Evolutionary conservation across 2,329 filamentous ascomycete species (phyloP).

Genomic region (Helicocarpus griseus): DNA sequence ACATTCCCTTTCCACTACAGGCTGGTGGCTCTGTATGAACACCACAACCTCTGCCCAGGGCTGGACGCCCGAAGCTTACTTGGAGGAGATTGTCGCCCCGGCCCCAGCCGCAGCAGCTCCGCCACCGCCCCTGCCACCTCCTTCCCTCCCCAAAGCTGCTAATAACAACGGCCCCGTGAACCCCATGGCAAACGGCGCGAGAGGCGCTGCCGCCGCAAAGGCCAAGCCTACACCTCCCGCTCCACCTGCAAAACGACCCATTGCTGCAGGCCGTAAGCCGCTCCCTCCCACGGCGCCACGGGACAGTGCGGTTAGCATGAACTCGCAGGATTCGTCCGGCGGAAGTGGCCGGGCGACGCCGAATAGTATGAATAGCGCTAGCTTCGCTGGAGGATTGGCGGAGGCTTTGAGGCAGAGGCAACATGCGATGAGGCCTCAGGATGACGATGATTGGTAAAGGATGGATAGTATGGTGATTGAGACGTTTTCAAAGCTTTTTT

Average conservation of each 20-base stretch:
- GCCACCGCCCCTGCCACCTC: slow-evolving; percentile 43
- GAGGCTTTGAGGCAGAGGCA: slow-evolving; percentile 70
- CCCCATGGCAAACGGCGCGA: slow-evolving; percentile 27
- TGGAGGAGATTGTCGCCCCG: slow-evolving; percentile 60
- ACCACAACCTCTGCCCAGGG: slow-evolving; percentile 60
- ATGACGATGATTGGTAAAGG: slow-evolving; percentile 45
- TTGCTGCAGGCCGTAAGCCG: slow-evolving; percentile 59
- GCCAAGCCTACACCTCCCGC: slow-evolving; percentile 64
- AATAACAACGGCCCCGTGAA: slow-evolving; percentile 46
- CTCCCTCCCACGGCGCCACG: slow-evolving; percentile 56
- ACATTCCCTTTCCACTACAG: slow-evolving; percentile 39
- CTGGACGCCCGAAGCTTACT: slow-evolving; percentile 89
- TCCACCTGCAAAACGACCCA: slow-evolving; percentile 72
- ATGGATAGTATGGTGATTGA: neutral
- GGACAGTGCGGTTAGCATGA: slow-evolving; percentile 49
- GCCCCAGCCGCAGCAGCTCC: slow-evolving; percentile 52
- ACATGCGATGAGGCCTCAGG: slow-evolving; percentile 62
- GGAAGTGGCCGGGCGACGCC: slow-evolving; percentile 62
- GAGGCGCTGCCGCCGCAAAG: slow-evolving; percentile 37
- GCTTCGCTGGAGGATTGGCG: slow-evolving; percentile 62
- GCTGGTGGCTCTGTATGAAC: slow-evolving; percentile 92
- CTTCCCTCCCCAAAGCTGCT: slow-evolving; percentile 38
- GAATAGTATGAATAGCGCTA: slow-evolving; percentile 46
- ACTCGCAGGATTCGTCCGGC: slow-evolving; percentile 41
- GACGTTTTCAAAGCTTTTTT: too few relatives aligned